A percentile compares a stretch with the other conserved stretches of the same genome.
Evolutionary conservation across 2,329 filamentous ascomycete species (phyloP).

Genomic region (Pyricularia pennisetigena): DNA sequence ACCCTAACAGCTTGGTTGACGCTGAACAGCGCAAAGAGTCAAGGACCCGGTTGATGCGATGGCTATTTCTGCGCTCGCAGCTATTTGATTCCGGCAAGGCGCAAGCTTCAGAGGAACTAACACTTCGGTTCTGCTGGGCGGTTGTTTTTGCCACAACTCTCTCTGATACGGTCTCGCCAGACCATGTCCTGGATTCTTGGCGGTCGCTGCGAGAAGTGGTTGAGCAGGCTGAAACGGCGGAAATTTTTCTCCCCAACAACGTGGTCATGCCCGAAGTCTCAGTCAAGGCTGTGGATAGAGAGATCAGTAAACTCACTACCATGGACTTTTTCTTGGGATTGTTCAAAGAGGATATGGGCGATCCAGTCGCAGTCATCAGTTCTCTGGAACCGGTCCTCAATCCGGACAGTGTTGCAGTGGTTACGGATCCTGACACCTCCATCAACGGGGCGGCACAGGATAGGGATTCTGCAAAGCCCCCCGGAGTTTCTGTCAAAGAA

Average conservation of each 20-base stretch:
- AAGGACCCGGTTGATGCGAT: slow-evolving; percentile 37
- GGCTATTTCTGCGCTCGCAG: slow-evolving; percentile 39
- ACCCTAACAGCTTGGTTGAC: slow-evolving; percentile 44
- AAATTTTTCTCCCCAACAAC: slow-evolving; percentile 69
- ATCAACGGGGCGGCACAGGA: slow-evolving; percentile 9
- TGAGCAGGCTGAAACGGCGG: slow-evolving; percentile 22
- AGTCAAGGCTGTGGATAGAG: slow-evolving; percentile 70
- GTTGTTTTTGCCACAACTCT: slow-evolving; percentile 43
- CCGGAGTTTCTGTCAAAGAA: slow-evolving; percentile 32
- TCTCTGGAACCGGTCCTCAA: slow-evolving; percentile 88
- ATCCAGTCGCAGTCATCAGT: slow-evolving; percentile 80
- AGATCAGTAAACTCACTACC: slow-evolving; percentile 85
- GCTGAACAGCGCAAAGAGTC: slow-evolving; percentile 36
- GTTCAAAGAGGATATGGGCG: slow-evolving; percentile 72
- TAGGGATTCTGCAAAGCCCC: slow-evolving; percentile 9
- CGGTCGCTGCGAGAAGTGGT: slow-evolving; percentile 45
- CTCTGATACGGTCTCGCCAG: slow-evolving; percentile 40
- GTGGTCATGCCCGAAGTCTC: slow-evolving; percentile 83
- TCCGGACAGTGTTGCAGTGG: slow-evolving; percentile 44
- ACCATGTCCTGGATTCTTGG: slow-evolving; percentile 50
- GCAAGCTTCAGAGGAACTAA: slow-evolving; percentile 26
- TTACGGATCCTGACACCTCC: slow-evolving; percentile 6
- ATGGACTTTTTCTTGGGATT: slow-evolving; percentile 93
- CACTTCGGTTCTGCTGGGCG: slow-evolving; percentile 48
- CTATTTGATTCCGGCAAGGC: slow-evolving; percentile 27